Evolutionary conservation across 495 filamentous ascomycete genomes (phyloP), one percentile per base, ranked within the genome.

Genomic region (Lentithecium fluviatile): DNA sequence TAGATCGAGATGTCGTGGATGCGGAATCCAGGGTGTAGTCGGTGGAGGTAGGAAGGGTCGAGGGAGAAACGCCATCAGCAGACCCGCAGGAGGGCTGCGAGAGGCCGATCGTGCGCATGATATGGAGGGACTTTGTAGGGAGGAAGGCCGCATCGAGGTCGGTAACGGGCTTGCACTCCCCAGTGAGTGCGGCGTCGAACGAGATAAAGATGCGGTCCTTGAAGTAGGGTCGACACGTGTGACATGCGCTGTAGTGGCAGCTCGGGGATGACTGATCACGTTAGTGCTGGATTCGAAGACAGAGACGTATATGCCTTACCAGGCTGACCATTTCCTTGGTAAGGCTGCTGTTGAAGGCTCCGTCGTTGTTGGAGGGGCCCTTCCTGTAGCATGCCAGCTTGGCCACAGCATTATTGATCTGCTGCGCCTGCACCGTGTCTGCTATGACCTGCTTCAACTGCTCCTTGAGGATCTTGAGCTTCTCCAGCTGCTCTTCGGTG

Each of bases 401-500:
- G 17, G 46, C 48, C n/a, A 34, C 2, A 6, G 52, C 24, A 6
- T 8, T 24, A 20, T 48, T 48, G 21, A 32, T 58, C 38, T 50
- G 43, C 17, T 45, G 29, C 11, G 8, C 57, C 32, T 60, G 38
- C 13, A 56, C 20, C 29, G 47, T 37, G n/a, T 60, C 46, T 1
- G 21, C 20, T 25, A 67, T 60, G 25, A 40, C 45, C 26, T 60
- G 49, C 25, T 53, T 65, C 37, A 82, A 69, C 7, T 74, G 40
- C 43, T 73, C 32, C 61, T 77, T 79, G 60, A 77, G 76, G 32
- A 59, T 49, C 45, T 74, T 60, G 26, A 80, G 37, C 1, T 48
- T 70, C 23, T 84, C 78, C 0, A 70, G 71, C 37, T 77, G 71
- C 45, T 79, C 65, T 32, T 76, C 66, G 10, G 80, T 82, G 45